phyloP scores from a whole-genome alignment of 2,329 filamentous ascomycete genomes.

The Geosmithia putterillii region DNA sequence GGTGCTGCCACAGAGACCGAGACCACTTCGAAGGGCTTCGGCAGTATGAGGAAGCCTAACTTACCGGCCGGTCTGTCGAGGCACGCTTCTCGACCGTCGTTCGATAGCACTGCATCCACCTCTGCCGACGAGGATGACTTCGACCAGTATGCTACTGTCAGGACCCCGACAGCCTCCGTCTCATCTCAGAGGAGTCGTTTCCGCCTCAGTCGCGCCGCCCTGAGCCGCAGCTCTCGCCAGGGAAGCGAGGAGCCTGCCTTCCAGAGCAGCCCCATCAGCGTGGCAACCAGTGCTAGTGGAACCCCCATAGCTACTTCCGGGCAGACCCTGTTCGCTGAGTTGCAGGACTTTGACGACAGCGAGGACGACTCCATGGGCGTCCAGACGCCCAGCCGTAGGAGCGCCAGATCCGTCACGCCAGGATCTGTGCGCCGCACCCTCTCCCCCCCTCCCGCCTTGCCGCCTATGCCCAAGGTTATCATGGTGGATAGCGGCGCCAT shows the following conservation, averaged over 20 bases:
- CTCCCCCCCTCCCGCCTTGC: slow-evolving; percentile 35
- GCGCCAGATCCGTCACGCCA: slow-evolving; percentile 33
- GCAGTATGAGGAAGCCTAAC: slow-evolving; percentile 26
- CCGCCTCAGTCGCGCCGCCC: slow-evolving; percentile 52
- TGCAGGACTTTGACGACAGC: slow-evolving; percentile 67
- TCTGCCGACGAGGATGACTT: slow-evolving; percentile 62
- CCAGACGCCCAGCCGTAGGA: slow-evolving; percentile 41
- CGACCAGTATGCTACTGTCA: slow-evolving; percentile 24
- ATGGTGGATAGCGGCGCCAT: slow-evolving; percentile 51
- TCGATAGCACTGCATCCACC: slow-evolving; percentile 80
- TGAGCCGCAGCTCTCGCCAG: slow-evolving; percentile 46
- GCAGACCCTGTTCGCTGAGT: slow-evolving; percentile 83
- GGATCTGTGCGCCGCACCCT: slow-evolving; percentile 28
- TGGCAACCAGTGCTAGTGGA: slow-evolving; percentile 33
- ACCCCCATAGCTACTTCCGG: slow-evolving; percentile 34
- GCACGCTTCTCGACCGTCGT: slow-evolving; percentile 51
- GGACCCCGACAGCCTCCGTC: slow-evolving; percentile 49
- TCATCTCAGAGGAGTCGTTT: slow-evolving; percentile 59
- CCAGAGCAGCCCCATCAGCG: slow-evolving; percentile 41
- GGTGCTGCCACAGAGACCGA: slow-evolving; percentile 91
- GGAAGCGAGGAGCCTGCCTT: slow-evolving; percentile 45
- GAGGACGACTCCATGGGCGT: slow-evolving; percentile 55
- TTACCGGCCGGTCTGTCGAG: slow-evolving; percentile 21
- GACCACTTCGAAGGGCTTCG: slow-evolving; percentile 32
- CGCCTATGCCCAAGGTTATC: slow-evolving; percentile 34